Evolutionary conservation across 345 rosid genomes (phyloP), one percentile per base, ranked within the genome.

Genomic region (Dimocarpus longan): DNA sequence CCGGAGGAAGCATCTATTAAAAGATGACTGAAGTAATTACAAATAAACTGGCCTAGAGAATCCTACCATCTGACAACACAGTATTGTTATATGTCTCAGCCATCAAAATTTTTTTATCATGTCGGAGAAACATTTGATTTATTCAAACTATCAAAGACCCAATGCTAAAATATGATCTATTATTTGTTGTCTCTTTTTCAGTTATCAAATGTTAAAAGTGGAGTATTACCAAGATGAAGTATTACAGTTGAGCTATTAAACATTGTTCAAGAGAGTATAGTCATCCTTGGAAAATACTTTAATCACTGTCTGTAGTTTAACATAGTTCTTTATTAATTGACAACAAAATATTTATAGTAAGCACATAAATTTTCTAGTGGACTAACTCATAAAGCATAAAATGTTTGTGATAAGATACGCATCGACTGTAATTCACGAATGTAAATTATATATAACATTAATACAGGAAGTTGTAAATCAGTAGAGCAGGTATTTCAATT

Each of bases 101-200:
- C 59, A 24, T 75, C 62, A 46, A 48, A 39, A 64, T 10, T 26
- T 69, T 46, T 75, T 65, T 21, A 63, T 75, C 70, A 64, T 21
- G 4, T 46, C 62, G 7, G 19, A 50, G 7, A 15, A 2, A 7
- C 8, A 0, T 74, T 13, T 18, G 16, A 43, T 22, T 43, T 6
- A 73, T 9, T 62, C 8, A 62, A 0, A 42, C 43, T 74, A 60
- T 43, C 50, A 13, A 18, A 15, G 57, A 60, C 15, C 18, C n/a
- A 28, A 19, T 37, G 37, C 59, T 52, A 16, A 50, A 59, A 15
- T 21, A 59, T 15, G 19, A 22, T 15, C 63, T 13, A 46, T 6
- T 13, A 71, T 48, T 13, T 69, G 73, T 8, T 1, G 8, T 19
- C 59, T 26, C 10, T 26, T 22, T 16, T 50, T 24, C 42, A 60